phyloP scores from a whole-genome alignment of 1,139 yeast genomes.

The Zygosaccharomyces pseudobailii region DNA sequence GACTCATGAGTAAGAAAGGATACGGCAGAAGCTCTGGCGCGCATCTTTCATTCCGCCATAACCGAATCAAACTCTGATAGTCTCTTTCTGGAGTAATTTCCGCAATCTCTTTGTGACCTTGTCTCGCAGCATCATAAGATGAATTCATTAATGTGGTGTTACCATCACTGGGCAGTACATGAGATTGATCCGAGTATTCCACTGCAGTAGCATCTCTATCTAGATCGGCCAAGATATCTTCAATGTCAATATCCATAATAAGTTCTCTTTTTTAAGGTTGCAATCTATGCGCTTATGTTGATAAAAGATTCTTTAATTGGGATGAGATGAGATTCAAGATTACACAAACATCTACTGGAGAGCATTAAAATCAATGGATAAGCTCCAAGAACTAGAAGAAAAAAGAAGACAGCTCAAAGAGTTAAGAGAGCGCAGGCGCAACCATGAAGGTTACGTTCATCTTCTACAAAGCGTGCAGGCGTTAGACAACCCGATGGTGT shows the following conservation, averaged over 20 bases:
- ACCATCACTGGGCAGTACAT: conserved; percentile 13
- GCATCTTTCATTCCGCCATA: conserved; percentile 81
- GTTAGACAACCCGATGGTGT: conserved; percentile 8
- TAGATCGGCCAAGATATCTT: conserved; percentile 63
- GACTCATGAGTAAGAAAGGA: conserved; percentile 52
- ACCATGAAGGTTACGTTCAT: conserved; percentile 4
- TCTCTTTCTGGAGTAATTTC: conserved; percentile 30
- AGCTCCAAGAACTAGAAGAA: conserved; percentile 21
- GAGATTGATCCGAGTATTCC: conserved; percentile 14
- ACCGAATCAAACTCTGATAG: conserved; percentile 46
- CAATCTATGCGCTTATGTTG: neutral
- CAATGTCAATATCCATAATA: conserved; percentile 49
- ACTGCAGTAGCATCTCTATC: conserved; percentile 40
- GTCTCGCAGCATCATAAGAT: conserved; percentile 12
- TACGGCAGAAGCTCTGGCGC: conserved; percentile 80
- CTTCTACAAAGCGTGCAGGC: conserved; percentile 3
- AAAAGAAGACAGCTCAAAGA: conserved; percentile 19
- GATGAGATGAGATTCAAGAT: neutral
- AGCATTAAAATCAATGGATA: conserved; percentile 15
- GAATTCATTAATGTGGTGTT: conserved; percentile 15
- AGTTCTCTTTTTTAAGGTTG: neutral
- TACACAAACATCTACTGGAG: neutral
- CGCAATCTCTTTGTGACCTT: conserved; percentile 1
- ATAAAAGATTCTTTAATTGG: neutral
- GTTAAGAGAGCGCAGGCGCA: conserved; percentile 19